A percentile compares a stretch with the other conserved stretches of the same genome.
phyloP scores from a whole-genome alignment of 352 stramenopile species.

The Phytophthora multivora region DNA sequence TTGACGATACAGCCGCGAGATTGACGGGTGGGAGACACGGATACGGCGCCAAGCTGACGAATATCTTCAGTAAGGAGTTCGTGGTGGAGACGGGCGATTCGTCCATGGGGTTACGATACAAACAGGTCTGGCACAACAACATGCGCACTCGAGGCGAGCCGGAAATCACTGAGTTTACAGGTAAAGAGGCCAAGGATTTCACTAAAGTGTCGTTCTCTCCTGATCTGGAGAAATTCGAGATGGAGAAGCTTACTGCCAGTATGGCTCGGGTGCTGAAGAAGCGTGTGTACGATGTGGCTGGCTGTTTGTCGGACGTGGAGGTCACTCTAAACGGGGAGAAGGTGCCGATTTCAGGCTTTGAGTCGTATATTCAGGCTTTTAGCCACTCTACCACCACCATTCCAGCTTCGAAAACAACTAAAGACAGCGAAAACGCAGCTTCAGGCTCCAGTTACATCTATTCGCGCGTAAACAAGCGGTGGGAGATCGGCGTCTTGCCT shows the following conservation, averaged over 20 bases:
- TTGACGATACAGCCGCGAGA: slow-evolving; percentile 97
- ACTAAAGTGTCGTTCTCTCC: slow-evolving; percentile 98
- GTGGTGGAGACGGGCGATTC: slow-evolving; percentile 98
- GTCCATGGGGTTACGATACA: slow-evolving; percentile 74
- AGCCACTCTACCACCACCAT: slow-evolving; percentile 57
- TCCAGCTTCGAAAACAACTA: neutral
- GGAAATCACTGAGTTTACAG: slow-evolving; percentile 76
- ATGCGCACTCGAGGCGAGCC: slow-evolving; percentile 94
- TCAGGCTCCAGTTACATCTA: slow-evolving; percentile 87
- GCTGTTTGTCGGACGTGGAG: slow-evolving; percentile 91
- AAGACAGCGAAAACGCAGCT: slow-evolving; percentile 63
- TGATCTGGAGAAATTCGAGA: slow-evolving; percentile 96
- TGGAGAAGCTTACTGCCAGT: slow-evolving; percentile 93
- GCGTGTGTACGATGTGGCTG: slow-evolving; percentile 98
- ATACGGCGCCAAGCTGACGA: slow-evolving; percentile 98
- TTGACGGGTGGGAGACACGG: slow-evolving; percentile 96
- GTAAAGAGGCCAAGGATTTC: slow-evolving; percentile 90
- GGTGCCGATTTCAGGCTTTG: slow-evolving; percentile 93
- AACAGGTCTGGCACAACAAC: slow-evolving; percentile 96
- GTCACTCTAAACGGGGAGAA: slow-evolving; percentile 93
- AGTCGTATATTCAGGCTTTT: slow-evolving; percentile 96
- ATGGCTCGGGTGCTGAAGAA: slow-evolving; percentile 95
- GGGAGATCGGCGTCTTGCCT: slow-evolving; percentile 94
- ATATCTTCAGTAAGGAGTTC: slow-evolving; percentile 99
- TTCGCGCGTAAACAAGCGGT: slow-evolving; percentile 94